These are phyloP conservation scores for Prunus mume DNA, from an alignment of 306 rosid genomes.

Conservation along the genomic window DNA sequence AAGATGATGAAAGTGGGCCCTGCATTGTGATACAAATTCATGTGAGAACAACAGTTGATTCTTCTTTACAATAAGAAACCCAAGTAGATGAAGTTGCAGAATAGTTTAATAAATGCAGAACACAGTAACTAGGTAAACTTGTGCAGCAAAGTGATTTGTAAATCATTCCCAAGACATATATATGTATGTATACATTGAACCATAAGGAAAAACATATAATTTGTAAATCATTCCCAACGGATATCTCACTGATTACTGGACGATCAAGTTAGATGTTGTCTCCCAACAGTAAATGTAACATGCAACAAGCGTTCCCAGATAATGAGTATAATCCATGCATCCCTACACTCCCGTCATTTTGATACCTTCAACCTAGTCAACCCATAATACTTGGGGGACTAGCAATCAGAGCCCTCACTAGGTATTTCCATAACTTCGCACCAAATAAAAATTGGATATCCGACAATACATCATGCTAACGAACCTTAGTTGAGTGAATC, in stretches of 20 bases:
- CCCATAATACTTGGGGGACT: background rate
- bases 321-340: background rate
- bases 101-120: background rate
- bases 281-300: background rate
- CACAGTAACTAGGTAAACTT: background rate
- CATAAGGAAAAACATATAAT: background rate
- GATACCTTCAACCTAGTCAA: background rate
- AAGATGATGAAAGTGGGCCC: slow-evolving; percentile 82
- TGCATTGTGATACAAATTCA: slow-evolving; percentile 31
- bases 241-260: background rate
- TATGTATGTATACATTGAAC: too few relatives aligned
- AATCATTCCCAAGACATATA: background rate
- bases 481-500: background rate
- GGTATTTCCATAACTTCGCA: background rate
- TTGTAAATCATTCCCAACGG: background rate
- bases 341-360: background rate
- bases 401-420: background rate
- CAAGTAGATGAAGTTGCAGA: background rate
- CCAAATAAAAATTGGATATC: background rate
- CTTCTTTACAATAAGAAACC: slow-evolving; percentile 6
- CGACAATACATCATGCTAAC: background rate
- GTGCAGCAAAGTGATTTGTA: background rate
- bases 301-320: background rate
- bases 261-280: background rate
- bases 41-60: background rate